phyloP scores from a whole-genome alignment of 257 asterid genomes.

The Ballota nigra region DNA sequence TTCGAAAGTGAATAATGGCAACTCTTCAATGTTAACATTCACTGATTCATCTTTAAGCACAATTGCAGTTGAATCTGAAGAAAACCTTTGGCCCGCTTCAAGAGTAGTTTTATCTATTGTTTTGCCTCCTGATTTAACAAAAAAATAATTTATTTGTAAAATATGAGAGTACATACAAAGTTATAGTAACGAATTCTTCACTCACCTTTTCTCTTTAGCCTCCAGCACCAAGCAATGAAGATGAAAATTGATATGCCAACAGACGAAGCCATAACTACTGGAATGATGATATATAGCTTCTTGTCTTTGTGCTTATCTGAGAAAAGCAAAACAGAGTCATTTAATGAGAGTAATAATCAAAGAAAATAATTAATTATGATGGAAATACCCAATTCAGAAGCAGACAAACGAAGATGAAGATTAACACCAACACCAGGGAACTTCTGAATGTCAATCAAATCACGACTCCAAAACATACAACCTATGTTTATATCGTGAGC shows the following conservation, averaged over 20 bases:
- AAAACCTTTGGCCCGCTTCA: slow-evolving; percentile 19
- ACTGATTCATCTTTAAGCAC: slow-evolving; percentile 26
- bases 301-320: slow-evolving; percentile 33
- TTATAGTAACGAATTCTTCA: too few relatives aligned
- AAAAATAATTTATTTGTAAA: neutral
- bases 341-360: neutral
- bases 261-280: slow-evolving; percentile 28
- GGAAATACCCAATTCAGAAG: slow-evolving; percentile 46
- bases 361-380: neutral
- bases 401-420: slow-evolving; percentile 44
- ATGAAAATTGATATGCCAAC: slow-evolving; percentile 15
- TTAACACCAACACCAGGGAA: slow-evolving; percentile 35
- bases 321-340: neutral
- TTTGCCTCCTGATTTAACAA: slow-evolving; percentile 18
- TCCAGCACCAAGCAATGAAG: slow-evolving; percentile 34
- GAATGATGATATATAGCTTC: slow-evolving; percentile 34
- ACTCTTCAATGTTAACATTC: slow-evolving; percentile 35
- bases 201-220: slow-evolving; percentile 37
- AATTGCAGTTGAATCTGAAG: slow-evolving; percentile 27
- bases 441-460: slow-evolving; percentile 42
- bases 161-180: too few relatives aligned
- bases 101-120: neutral
- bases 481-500: slow-evolving; percentile 37
- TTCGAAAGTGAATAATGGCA: slow-evolving; percentile 41
- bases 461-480: slow-evolving; percentile 49